Percentiles rank a stretch among this genome's conserved stretches.
Evolutionary conservation across 495 filamentous ascomycete species (phyloP).

Genomic region (Letharia columbiana): DNA sequence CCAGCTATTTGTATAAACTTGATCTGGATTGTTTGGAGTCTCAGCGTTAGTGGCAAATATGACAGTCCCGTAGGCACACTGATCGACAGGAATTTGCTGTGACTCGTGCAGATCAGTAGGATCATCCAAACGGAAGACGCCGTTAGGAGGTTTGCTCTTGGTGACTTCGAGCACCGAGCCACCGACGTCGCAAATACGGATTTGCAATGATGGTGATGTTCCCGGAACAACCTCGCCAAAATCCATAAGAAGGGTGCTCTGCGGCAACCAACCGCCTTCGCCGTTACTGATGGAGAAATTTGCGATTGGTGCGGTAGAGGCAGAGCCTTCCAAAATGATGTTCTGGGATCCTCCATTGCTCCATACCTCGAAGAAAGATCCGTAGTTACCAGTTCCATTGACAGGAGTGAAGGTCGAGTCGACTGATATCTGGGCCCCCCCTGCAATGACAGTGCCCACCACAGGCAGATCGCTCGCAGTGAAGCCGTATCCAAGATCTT

Average conservation of each 20-base stretch:
- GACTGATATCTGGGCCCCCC: not conserved
- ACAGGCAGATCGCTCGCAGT: not conserved
- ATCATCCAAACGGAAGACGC: conserved; percentile 23
- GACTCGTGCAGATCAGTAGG: not conserved
- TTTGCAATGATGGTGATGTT: conserved; percentile 18
- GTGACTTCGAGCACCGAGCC: conserved; percentile 29
- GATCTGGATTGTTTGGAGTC: not conserved
- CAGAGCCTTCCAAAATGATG: conserved; percentile 19
- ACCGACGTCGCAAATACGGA: conserved; percentile 31
- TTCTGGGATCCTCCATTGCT: not conserved
- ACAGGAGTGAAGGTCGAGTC: not conserved
- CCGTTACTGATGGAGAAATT: conserved; percentile 24
- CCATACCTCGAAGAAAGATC: not conserved
- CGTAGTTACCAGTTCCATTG: not conserved
- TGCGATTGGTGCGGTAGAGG: conserved; percentile 25
- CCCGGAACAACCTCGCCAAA: conserved; percentile 28
- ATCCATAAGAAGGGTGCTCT: conserved; percentile 25
- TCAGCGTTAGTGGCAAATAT: not conserved
- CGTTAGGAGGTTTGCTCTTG: conserved; percentile 30
- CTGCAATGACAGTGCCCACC: not conserved
- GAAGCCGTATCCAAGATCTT: not conserved
- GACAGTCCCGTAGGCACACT: not conserved
- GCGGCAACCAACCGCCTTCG: conserved; percentile 27
- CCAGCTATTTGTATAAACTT: not conserved
- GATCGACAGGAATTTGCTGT: not conserved